These are phyloP conservation scores for Globisporangium sylvaticum DNA, from an alignment of 352 stramenopile species.

Conservation along the genomic window DNA sequence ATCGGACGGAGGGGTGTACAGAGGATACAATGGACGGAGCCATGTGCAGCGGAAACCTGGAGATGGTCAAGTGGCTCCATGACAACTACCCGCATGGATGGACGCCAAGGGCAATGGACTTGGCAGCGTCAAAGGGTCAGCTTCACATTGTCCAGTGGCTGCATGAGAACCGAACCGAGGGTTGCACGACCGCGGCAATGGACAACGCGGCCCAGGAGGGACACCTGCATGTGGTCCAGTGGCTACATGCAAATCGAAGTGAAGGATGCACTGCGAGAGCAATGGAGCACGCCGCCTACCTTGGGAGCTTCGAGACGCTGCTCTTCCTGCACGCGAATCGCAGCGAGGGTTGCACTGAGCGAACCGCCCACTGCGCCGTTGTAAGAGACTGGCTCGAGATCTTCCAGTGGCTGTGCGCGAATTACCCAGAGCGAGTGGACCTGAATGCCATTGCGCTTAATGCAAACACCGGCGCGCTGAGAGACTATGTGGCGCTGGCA, in stretches of 20 bases:
- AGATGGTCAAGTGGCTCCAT: neutral
- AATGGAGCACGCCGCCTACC: neutral
- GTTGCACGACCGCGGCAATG: neutral
- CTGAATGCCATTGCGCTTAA: neutral
- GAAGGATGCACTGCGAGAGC: neutral
- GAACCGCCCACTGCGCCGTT: neutral
- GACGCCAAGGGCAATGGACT: neutral
- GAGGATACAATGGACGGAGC: neutral
- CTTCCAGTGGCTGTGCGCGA: neutral
- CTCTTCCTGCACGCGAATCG: neutral
- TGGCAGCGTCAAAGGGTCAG: neutral
- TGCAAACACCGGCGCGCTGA: neutral
- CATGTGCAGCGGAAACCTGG: neutral
- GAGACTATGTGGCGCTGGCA: neutral
- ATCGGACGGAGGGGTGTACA: neutral
- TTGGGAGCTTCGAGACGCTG: neutral
- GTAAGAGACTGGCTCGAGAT: neutral
- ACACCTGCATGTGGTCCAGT: neutral
- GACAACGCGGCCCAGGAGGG: neutral
- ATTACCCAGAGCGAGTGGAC: neutral
- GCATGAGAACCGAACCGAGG: neutral
- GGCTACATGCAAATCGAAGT: neutral
- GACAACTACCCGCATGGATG: neutral
- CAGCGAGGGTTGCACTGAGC: neutral
- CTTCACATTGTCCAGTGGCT: neutral